Base-by-base conservation (phyloP, 2,329 filamentous ascomycete genomes). In the Podosphaera xanthii region DNA sequence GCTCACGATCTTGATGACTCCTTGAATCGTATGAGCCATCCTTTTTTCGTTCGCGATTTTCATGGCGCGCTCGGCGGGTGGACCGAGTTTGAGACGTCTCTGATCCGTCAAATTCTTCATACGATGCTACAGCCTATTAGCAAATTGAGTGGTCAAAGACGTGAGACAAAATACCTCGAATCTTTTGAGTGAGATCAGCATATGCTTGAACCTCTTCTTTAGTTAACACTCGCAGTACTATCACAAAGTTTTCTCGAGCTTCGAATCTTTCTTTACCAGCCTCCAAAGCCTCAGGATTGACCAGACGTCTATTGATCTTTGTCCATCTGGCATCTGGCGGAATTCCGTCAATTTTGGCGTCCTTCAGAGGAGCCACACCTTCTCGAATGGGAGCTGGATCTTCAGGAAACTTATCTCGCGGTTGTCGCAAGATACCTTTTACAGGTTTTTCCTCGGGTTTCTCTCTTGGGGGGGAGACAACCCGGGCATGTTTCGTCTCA, bases 291-390 rank as follows among this genome's bases (percentile, higher is more conserved):
- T 91, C 86, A 0, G 90, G 89, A 65, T 94, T 96, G 66, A 97
- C 90, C 59, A 94, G 78, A 64, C 84, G 82, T 60, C 90, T 82
- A 68, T 85, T 87, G 68, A 97, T 90, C 73, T 92, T 94, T 54
- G 90, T 96, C 90, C 90, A 96, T 59, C 88, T 80, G 40, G 90
- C 90, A 60, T 85, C 86, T 0, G 82, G 72, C 0, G 86, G 86
- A 38, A 88, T 86, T 46, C 87, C 84, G 62, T 83, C 81, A 68
- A 82, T 82, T 70, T 84, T 82, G 56, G 87, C 83, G 68, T 94
- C 88, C 72, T 94, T 95, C 68, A 94, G 80, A n/a, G 90, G 90
- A 1, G 90, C 89, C 5, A 95, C 91, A 14, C 90, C 91, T 70
- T 96, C 91, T 30, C 90, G 80, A 42, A 94, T 77, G 0, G 87